Conservation (phyloP, 2,329 filamentous ascomycete species). For the Sporothrix globosa region DNA sequence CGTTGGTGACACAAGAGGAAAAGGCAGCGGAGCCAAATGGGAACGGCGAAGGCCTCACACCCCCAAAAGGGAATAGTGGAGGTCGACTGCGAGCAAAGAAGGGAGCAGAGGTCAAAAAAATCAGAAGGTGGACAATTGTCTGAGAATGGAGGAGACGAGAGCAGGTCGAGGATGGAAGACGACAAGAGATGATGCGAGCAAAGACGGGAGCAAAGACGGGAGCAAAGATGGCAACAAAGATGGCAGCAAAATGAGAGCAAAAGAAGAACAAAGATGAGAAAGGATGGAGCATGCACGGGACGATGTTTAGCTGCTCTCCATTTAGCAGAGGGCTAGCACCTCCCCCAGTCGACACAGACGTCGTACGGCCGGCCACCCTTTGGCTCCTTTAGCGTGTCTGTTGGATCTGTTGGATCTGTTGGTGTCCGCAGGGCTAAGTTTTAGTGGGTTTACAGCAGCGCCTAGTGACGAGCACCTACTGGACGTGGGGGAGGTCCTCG, state of each 20-base stretch:
- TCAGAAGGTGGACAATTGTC: too few relatives aligned
- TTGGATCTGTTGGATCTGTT: background rate
- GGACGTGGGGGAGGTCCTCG: background rate
- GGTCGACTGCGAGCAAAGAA: too few relatives aligned
- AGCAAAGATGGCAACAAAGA: background rate
- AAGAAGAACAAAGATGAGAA: too few relatives aligned
- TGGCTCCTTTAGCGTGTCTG: background rate
- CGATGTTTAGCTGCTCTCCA: too few relatives aligned
- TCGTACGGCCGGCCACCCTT: background rate
- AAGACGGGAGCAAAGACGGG: background rate
- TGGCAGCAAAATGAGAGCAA: background rate
- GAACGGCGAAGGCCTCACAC: background rate
- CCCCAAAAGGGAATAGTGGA: background rate
- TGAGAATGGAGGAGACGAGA: too few relatives aligned
- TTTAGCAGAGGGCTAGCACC: background rate
- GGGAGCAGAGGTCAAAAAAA: too few relatives aligned
- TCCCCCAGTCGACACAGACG: too few relatives aligned
- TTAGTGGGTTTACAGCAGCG: too few relatives aligned
- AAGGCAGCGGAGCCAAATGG: background rate
- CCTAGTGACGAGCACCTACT: background rate
- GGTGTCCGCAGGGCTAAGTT: background rate
- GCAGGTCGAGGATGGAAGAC: too few relatives aligned
- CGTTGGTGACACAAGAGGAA: constrained; percentile 14
- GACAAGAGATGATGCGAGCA: background rate
- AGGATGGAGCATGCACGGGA: background rate